Percentiles rank a stretch among this genome's conserved stretches.
These are phyloP conservation scores for Hymenoscyphus albidus DNA, from an alignment of 2,329 filamentous ascomycete genomes.

Conservation along the genomic window DNA sequence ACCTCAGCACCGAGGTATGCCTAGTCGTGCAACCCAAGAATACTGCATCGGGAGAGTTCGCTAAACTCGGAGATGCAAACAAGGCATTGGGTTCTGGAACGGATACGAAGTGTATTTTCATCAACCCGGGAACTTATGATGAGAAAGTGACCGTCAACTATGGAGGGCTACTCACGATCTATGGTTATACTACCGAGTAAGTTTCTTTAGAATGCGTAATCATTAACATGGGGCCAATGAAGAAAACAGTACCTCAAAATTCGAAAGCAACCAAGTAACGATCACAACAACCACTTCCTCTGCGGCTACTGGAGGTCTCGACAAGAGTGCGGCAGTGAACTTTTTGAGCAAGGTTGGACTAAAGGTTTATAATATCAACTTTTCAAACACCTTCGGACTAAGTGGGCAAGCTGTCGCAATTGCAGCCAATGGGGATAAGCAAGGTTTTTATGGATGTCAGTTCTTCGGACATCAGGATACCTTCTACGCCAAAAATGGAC, in stretches of 20 bases:
- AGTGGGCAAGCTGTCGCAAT: conserved; percentile 47
- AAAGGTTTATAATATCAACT: conserved; percentile 55
- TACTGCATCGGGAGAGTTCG: conserved; percentile 13
- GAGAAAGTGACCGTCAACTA: conserved; percentile 42
- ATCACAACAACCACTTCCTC: conserved; percentile 12
- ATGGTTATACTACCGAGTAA: conserved; percentile 46
- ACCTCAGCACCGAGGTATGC: not conserved
- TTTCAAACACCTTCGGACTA: conserved; percentile 44
- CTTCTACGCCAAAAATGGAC: conserved; percentile 44
- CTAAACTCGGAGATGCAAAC: conserved; percentile 13
- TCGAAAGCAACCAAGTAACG: conserved; percentile 18
- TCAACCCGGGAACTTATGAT: conserved; percentile 40
- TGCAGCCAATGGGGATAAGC: conserved; percentile 45
- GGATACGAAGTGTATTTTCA: conserved; percentile 33
- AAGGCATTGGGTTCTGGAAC: conserved; percentile 15
- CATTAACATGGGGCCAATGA: not conserved
- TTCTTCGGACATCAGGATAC: conserved; percentile 55
- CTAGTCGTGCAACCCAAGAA: not conserved
- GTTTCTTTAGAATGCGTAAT: conserved; percentile 6
- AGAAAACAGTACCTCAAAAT: conserved; percentile 14
- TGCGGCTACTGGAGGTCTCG: conserved; percentile 22
- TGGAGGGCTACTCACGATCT: conserved; percentile 40
- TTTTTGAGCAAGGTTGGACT: conserved; percentile 42
- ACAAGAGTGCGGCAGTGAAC: conserved; percentile 44
- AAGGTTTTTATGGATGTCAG: conserved; percentile 50